These are phyloP conservation scores for Pichia cactophila DNA, from an alignment of 1,139 yeast species.

Conservation along the genomic window DNA sequence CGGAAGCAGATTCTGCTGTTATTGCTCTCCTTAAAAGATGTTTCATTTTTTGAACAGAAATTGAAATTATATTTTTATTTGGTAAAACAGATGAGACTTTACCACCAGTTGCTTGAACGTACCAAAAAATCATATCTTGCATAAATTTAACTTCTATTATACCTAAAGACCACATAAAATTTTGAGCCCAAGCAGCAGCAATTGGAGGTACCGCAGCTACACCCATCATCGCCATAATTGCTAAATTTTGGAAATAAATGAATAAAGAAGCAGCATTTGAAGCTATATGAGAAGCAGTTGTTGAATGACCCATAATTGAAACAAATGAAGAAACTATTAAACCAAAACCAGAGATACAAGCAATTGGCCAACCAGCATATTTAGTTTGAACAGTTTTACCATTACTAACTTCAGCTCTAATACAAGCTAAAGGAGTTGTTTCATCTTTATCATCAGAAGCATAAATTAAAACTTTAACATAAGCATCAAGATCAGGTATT, in stretches of 20 bases:
- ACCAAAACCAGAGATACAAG: slow-evolving; percentile 84
- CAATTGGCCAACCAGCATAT: slow-evolving; percentile 96
- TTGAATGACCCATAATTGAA: slow-evolving; percentile 81
- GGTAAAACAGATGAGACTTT: slow-evolving; percentile 64
- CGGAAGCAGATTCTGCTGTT: slow-evolving; percentile 26
- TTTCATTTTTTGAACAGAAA: slow-evolving; percentile 65
- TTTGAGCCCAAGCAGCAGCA: slow-evolving; percentile 98
- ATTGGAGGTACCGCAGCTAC: slow-evolving; percentile 90
- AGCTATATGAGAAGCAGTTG: slow-evolving; percentile 95
- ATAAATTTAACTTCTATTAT: slow-evolving; percentile 72
- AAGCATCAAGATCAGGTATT: slow-evolving; percentile 90
- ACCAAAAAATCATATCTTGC: slow-evolving; percentile 88
- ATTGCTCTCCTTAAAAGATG: slow-evolving; percentile 24
- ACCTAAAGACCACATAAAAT: slow-evolving; percentile 95
- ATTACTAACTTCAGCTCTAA: slow-evolving; percentile 77
- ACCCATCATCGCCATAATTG: slow-evolving; percentile 94
- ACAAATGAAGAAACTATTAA: slow-evolving; percentile 79
- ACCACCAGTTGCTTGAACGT: slow-evolving; percentile 95
- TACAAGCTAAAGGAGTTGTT: slow-evolving; percentile 68
- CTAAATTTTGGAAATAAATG: slow-evolving; percentile 88
- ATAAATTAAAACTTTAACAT: slow-evolving; percentile 68
- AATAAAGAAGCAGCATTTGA: slow-evolving; percentile 89
- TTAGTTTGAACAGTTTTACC: slow-evolving; percentile 93
- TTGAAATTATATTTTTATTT: slow-evolving; percentile 51
- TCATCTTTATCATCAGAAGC: slow-evolving; percentile 34